Base-by-base conservation (phyloP, 2,329 filamentous ascomycete species). In the Calonectria pseudoturangicola region DNA sequence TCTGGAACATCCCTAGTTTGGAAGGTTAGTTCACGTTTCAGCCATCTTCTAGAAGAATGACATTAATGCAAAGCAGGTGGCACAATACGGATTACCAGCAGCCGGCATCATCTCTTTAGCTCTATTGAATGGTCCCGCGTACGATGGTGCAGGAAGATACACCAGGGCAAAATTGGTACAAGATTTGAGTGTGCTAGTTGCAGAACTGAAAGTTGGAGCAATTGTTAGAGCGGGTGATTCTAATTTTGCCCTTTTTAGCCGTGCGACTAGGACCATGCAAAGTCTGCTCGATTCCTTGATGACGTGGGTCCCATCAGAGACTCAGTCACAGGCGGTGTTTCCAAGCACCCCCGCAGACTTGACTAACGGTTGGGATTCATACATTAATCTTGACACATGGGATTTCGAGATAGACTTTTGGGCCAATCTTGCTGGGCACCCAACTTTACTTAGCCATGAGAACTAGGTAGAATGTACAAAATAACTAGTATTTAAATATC, bases 331-430 rank as follows among this genome's bases (percentile, higher is more conserved):
- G 13, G 9, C 45, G 13, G 2, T 27, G 3, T 48, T 25, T 21
- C n/a, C 45, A 21, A 21, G 43, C 10, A 47, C 43, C 8, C 43
- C 43, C 4, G 18, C 43, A 47, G 43, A 47, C 10, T 47, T 47
- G 9, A 9, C n/a, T 9, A 47, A n/a, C 21, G n/a, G 43, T 47
- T 47, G 43, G 43, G 43, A 47, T 25, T 47, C 43, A 10, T 47
- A 47, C n/a, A 47, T 47, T 8, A 47, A 47, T 21, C 43, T 47
- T 8, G 43, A 47, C 21, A 47, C 43, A n/a, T 47, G 43, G 43
- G 43, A 47, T 47, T 47, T 47, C n/a, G 43, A 47, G 43, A 47
- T 47, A 47, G 43, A 47, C 8, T 47, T 47, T 10, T 47, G 43
- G 43, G 43, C 43, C 4, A 47, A 47, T 47, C 43, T 47, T 25